Evolutionary conservation across 148 eudicot genomes (phyloP).

Genomic region (Dysphania ambrosioides): DNA sequence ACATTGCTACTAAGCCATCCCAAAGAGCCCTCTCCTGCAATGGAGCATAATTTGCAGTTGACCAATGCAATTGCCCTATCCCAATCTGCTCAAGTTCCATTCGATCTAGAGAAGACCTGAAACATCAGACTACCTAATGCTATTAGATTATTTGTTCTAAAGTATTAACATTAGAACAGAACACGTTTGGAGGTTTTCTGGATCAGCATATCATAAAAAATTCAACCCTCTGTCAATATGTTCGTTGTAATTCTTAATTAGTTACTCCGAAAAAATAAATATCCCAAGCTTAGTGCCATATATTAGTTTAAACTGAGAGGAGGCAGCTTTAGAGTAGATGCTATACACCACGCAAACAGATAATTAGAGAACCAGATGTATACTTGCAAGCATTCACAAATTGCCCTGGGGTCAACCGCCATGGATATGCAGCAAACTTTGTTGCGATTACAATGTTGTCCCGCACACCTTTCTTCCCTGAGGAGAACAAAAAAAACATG

Average conservation of each 20-base stretch:
- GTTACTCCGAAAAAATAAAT: neutral
- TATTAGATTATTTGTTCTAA: constrained; percentile 11
- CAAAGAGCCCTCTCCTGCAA: constrained; percentile 88
- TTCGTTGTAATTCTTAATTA: neutral
- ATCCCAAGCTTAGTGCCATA: neutral
- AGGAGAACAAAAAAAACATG: constrained; percentile 5
- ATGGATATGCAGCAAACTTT: constrained; percentile 97
- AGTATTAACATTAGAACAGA: neutral
- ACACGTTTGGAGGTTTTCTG: neutral
- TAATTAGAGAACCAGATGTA: constrained; percentile 4
- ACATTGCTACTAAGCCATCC: constrained; percentile 99
- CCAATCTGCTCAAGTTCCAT: constrained; percentile 80
- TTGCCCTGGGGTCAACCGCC: constrained; percentile 95
- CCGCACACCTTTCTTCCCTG: constrained; percentile 50
- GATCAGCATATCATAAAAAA: constrained; percentile 5
- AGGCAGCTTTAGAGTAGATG: constrained; percentile 1
- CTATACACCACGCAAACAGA: neutral
- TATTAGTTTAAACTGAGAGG: neutral
- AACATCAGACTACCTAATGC: constrained; percentile 26
- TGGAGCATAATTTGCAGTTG: constrained; percentile 96
- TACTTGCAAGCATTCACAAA: constrained; percentile 96
- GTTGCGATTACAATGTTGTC: constrained; percentile 78
- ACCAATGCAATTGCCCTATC: constrained; percentile 95
- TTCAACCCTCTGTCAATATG: neutral
- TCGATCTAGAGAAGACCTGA: constrained; percentile 76